Evolutionary conservation across 768 basidiomycete genomes (phyloP).

Genomic region (Russula virescens): DNA sequence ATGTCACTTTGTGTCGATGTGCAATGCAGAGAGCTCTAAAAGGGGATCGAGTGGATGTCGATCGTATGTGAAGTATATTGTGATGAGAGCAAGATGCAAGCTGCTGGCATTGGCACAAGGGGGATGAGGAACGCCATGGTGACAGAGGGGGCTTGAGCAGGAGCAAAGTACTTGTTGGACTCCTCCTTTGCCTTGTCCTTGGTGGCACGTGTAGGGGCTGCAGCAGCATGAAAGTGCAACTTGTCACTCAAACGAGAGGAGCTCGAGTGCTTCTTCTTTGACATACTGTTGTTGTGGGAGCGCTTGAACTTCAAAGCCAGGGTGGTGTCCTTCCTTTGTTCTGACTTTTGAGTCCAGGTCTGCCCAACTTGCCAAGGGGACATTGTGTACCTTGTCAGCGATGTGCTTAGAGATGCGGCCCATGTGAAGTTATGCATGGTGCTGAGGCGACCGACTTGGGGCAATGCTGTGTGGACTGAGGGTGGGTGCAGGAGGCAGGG

Average conservation of each 20-base stretch:
- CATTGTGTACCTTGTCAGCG: no score
- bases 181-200: constrained; percentile 32
- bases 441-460: constrained; percentile 73
- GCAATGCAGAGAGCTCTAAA: constrained; percentile 45
- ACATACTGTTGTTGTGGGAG: constrained; percentile 15
- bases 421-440: constrained; percentile 71
- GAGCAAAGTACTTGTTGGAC: constrained; percentile 59
- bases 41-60: constrained; percentile 47
- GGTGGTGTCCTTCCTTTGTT: constrained; percentile 40
- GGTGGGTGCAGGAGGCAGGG: no score
- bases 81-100: constrained; percentile 52
- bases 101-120: constrained; percentile 66
- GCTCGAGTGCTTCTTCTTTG: no score
- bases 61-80: constrained; percentile 23
- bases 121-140: constrained; percentile 70
- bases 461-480: constrained; percentile 44
- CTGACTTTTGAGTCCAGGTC: constrained; percentile 67
- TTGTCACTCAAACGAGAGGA: no score
- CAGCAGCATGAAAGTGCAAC: no score
- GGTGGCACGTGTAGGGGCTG: constrained; percentile 4
- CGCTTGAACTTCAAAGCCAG: constrained; percentile 27
- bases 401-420: constrained; percentile 72
- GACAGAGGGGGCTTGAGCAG: constrained; percentile 29
- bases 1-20: constrained; percentile 50
- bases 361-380: constrained; percentile 65